Evolutionary conservation across 352 stramenopile genomes (phyloP).

Genomic region (Sclerospora graminicola): DNA sequence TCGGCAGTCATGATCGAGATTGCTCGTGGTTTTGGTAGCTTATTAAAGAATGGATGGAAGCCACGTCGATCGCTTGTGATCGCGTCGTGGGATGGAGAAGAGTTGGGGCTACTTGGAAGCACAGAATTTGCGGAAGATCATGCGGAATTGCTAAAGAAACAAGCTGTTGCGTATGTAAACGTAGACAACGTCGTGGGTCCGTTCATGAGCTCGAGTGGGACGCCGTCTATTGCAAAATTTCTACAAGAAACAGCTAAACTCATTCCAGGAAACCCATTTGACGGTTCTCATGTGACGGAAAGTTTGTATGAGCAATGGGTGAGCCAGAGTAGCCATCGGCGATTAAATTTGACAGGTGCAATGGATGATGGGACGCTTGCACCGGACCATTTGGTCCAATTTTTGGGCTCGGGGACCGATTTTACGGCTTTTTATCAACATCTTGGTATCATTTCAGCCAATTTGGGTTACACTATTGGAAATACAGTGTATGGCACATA

Average conservation of each 20-base stretch:
- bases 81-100: conserved; percentile 80
- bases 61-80: conserved; percentile 72
- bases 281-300: conserved; percentile 12
- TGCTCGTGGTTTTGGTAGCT: conserved; percentile 47
- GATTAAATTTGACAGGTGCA: conserved; percentile 3
- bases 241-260: conserved; percentile 40
- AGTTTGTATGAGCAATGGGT: conserved; percentile 35
- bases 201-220: conserved; percentile 33
- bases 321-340: conserved; percentile 14
- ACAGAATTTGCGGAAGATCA: conserved; percentile 61
- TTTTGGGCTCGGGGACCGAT: conserved; percentile 55
- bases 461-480: conserved; percentile 18
- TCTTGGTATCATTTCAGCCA: conserved; percentile 69
- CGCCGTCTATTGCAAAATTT: conserved; percentile 46
- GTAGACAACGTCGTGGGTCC: conserved; percentile 59
- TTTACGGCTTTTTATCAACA: conserved; percentile 83
- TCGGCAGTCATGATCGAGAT: conserved; percentile 81
- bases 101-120: conserved; percentile 61
- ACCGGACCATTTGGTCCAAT: conserved; percentile 40
- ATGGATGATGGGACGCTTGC: conserved; percentile 24
- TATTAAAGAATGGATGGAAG: conserved; percentile 65
- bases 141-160: conserved; percentile 29
- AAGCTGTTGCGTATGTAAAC: conserved; percentile 74
- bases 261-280: conserved; percentile 32
- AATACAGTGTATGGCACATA: conserved; percentile 53